Base-by-base conservation (phyloP, 495 filamentous ascomycete species). In the Daldinia vernicosa region DNA sequence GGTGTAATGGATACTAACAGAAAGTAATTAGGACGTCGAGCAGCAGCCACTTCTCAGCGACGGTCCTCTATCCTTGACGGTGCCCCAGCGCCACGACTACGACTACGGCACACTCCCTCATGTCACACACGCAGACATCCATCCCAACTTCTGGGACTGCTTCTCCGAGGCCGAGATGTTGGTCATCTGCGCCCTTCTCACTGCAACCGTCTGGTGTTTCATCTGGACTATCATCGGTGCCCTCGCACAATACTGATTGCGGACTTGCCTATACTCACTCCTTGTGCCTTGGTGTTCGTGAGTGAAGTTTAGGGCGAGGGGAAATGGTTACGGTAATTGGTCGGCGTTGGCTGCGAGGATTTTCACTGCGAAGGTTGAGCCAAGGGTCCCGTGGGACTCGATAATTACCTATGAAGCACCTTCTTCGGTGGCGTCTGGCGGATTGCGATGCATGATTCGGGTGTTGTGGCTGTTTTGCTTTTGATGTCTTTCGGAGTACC, bases 141-240 rank as follows among this genome's bases (percentile, higher is more conserved):
- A 28, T 15, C 54, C 14, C 11, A n/a, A 19, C 11, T 51, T 61
- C 60, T 63, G 47, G 60, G 60, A 63, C 60, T 33, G 11, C 30
- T 55, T 54, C 33, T 22, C 50, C 50, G 1, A 40, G 9, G 7
- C 2, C 22, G 47, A 63, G 60, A 63, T 63, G 60, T 2, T 27
- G 4, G 5, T 11, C 17, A 59, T 40, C 35, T 56, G 30, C 17
- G 8, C 30, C 53, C 1, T 59, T 0, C 22, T 43, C 56, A 24
- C 9, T 0, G 2, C 1, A 15, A n/a, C 14, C 5, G 14, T 27
- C 12, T 4, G 43, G 33, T 19, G 8, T 2, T 3, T 59, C 12
- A 1, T 43, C 9, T 59, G 22, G 24, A 33, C 8, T 12, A 1
- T 59, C 12, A 3, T 59, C 35, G 1, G 11, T 3, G 1, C 17